Evolutionary conservation across 495 filamentous ascomycete species (phyloP), one percentile per base, ranked within the genome.

Genomic region (Penicilliopsis zonata): DNA sequence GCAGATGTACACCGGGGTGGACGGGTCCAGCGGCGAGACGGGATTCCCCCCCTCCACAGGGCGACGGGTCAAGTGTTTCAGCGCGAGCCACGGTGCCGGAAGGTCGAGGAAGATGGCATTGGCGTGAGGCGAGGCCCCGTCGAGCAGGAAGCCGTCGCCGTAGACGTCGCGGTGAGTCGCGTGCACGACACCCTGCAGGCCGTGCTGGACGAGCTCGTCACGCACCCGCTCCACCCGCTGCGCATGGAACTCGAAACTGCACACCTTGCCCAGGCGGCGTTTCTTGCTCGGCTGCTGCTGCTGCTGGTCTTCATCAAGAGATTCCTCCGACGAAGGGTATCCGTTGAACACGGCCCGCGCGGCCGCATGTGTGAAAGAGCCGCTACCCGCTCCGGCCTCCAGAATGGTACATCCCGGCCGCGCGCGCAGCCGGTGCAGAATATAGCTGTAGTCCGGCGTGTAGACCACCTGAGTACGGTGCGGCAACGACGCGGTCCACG

Each of bases 391-490:
- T 13, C 90, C 90, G 2, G 90, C 92, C 57, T 98, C 90, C 30
- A 98, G 90, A 8, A 98, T 49, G 7, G 69, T 70, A 7, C 68
- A 72, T 2, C 90, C 92, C 0, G 90, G 86, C 14, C 82, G 60
- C 2, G 78, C 88, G 9, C 83, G 74, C 30, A 98, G 65, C 28
- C 86, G 70, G 49, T 94, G 85, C 14, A 98, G 69, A 22, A 98
- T 79, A 49, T 90, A 98, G 57, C 86, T 93, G 59, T 93, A 94
- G 54, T 98, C 90, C 7, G 92, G 86, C 1, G 85, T 94, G 49
- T 98, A 98, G 40, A 98, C 90, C 30, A 98, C 88, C 57, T 98
- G 90, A 6, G 90, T 98, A 30, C 90, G 71, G 52, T 98, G 90
- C 2, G 87, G 90, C 22, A 98, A 68, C 22, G 79, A 83, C 16